These are phyloP conservation scores for Ceratobasidium papillatum DNA, from an alignment of 1,284 basidiomycete genomes.

Conservation along the genomic window DNA sequence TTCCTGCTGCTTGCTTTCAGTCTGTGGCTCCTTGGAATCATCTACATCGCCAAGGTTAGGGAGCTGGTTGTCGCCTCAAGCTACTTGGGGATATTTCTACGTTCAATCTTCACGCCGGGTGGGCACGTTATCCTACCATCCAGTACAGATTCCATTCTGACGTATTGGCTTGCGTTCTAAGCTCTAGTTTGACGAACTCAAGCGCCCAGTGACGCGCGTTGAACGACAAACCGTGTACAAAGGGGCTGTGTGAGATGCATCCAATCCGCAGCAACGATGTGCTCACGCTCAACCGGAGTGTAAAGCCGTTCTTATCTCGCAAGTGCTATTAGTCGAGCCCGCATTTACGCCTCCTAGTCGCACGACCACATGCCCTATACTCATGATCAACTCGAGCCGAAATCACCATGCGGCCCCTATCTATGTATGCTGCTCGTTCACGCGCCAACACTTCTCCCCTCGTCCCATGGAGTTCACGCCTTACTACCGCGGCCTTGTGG, in stretches of 20 bases:
- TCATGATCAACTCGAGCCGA: not conserved
- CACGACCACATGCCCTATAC: not conserved
- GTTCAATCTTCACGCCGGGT: not conserved
- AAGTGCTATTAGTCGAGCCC: not conserved
- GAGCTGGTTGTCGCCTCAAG: not conserved
- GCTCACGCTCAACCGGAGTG: slow-evolving; percentile 3
- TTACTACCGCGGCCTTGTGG: slow-evolving; percentile 1
- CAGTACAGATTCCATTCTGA: not conserved
- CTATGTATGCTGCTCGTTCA: not conserved
- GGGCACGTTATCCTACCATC: not conserved
- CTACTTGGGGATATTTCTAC: not conserved
- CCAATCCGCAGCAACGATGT: slow-evolving; percentile 24
- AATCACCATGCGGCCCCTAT: slow-evolving; percentile 13
- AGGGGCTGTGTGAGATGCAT: slow-evolving; percentile 10
- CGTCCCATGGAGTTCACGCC: not conserved
- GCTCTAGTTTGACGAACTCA: not conserved
- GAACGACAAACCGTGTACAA: not conserved
- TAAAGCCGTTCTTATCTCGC: not conserved
- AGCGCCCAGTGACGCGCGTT: not conserved
- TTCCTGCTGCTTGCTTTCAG: not conserved
- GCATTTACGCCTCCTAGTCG: slow-evolving; percentile 1
- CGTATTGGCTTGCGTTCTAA: not conserved
- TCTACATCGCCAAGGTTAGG: not conserved
- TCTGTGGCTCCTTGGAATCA: not conserved
- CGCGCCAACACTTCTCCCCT: not conserved